Conservation (phyloP, 139 green algal species). For the Chlamydomonas schloesseri region DNA sequence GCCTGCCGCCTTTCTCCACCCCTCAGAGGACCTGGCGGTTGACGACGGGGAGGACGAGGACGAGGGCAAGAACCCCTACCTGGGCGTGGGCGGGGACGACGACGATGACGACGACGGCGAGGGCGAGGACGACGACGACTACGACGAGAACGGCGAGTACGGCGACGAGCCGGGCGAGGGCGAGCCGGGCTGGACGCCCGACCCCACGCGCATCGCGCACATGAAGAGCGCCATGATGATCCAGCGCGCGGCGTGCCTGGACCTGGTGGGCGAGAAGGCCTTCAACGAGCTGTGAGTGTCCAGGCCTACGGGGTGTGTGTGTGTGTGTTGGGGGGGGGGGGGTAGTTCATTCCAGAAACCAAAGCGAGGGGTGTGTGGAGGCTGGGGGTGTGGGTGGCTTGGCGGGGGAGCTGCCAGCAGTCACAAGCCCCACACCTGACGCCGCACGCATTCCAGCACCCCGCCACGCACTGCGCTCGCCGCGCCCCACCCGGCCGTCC, state of each 20-base stretch:
- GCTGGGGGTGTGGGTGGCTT: too few relatives aligned
- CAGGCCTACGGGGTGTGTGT: background rate
- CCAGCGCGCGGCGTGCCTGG: constrained; percentile 59
- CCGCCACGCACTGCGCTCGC: too few relatives aligned
- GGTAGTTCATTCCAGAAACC: background rate
- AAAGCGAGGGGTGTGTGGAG: too few relatives aligned
- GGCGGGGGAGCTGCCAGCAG: too few relatives aligned
- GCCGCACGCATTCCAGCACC: too few relatives aligned
- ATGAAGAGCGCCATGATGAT: constrained; percentile 60
- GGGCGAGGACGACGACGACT: constrained; percentile 45
- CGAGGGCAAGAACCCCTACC: constrained; percentile 51
- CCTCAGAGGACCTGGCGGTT: constrained; percentile 35
- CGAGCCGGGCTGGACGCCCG: constrained; percentile 30
- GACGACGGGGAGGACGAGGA: constrained; percentile 53
- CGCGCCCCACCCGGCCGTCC: too few relatives aligned
- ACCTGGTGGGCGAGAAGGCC: constrained; percentile 60
- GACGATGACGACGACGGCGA: constrained; percentile 43
- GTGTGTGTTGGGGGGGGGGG: background rate
- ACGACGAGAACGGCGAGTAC: background rate
- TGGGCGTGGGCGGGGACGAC: constrained; percentile 37
- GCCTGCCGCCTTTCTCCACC: too few relatives aligned
- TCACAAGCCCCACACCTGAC: too few relatives aligned
- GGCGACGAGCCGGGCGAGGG: constrained; percentile 10
- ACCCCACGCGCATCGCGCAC: constrained; percentile 53
- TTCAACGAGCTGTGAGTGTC: constrained; percentile 64